phyloP scores from a whole-genome alignment of 129 eudicot genomes.

The Centaurea solstitialis region DNA sequence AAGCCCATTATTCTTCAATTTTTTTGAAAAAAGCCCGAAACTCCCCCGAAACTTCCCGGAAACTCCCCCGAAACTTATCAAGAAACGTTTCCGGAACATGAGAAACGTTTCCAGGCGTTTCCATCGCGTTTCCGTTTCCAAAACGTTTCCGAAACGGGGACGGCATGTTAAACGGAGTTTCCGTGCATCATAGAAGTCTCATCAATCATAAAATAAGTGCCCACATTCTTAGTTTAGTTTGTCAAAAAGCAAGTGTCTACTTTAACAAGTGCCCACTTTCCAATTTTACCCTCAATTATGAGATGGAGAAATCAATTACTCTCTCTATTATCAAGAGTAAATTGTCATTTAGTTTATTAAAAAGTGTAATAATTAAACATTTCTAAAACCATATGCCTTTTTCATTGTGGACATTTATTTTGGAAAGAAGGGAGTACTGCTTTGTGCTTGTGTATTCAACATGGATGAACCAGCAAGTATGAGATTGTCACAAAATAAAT shows the following conservation, averaged over 20 bases:
- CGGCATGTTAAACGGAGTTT: too few species aligned
- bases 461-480: neutral
- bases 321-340: neutral
- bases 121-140: too few species aligned
- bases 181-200: too few species aligned
- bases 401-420: neutral
- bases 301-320: neutral
- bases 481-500: neutral
- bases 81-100: too few species aligned
- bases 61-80: too few species aligned
- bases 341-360: neutral
- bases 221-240: neutral
- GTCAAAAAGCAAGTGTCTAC: neutral
- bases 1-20: too few species aligned
- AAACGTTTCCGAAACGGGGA: too few species aligned
- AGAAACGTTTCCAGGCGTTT: too few species aligned
- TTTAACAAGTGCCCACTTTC: neutral
- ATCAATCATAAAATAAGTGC: too few species aligned
- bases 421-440: neutral
- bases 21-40: too few species aligned
- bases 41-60: too few species aligned
- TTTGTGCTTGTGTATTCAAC: neutral
- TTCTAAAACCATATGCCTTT: neutral
- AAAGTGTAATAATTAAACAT: too few species aligned
- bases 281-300: neutral